A percentile compares a stretch with the other conserved stretches of the same genome.
Evolutionary conservation across 495 filamentous ascomycete genomes (phyloP).

Genomic region (Penicillium arizonense): DNA sequence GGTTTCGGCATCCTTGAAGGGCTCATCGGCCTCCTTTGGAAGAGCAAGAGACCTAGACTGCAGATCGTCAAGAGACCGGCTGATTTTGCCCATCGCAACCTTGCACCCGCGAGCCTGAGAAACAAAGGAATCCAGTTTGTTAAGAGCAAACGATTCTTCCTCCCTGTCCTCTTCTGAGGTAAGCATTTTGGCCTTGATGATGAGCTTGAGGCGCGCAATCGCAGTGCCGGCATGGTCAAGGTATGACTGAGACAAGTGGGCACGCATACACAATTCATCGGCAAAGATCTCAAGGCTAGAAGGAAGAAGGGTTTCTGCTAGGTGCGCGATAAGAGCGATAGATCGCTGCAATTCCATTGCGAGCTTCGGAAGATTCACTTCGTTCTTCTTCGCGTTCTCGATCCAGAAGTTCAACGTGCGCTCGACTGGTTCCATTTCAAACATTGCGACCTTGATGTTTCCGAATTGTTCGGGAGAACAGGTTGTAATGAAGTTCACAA

Average conservation of each 20-base stretch:
- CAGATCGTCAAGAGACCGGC: slow-evolving; percentile 75
- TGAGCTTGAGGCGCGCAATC: slow-evolving; percentile 57
- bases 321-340: slow-evolving; percentile 81
- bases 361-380: slow-evolving; percentile 81
- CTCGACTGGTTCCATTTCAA: slow-evolving; percentile 93
- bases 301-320: slow-evolving; percentile 76
- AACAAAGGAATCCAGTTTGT: slow-evolving; percentile 69
- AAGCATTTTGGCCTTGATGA: slow-evolving; percentile 62
- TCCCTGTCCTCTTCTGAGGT: slow-evolving; percentile 49
- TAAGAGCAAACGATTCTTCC: slow-evolving; percentile 63
- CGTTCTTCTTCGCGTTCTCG: slow-evolving; percentile 76
- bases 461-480: slow-evolving; percentile 77
- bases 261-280: slow-evolving; percentile 70
- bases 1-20: slow-evolving; percentile 61
- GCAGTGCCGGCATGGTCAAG: slow-evolving; percentile 74
- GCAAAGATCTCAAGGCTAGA: slow-evolving; percentile 73
- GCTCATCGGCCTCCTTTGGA: slow-evolving; percentile 47
- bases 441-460: slow-evolving; percentile 70
- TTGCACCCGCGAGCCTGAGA: slow-evolving; percentile 78
- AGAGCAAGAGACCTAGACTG: slow-evolving; percentile 75
- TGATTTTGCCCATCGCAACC: slow-evolving; percentile 77
- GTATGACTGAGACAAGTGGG: slow-evolving; percentile 78
- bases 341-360: slow-evolving; percentile 72
- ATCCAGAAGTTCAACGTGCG: slow-evolving; percentile 86
- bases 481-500: slow-evolving; percentile 70